These are phyloP conservation scores for Lasiodiplodia citricola DNA, from an alignment of 2,329 filamentous ascomycete species.

Conservation along the genomic window DNA sequence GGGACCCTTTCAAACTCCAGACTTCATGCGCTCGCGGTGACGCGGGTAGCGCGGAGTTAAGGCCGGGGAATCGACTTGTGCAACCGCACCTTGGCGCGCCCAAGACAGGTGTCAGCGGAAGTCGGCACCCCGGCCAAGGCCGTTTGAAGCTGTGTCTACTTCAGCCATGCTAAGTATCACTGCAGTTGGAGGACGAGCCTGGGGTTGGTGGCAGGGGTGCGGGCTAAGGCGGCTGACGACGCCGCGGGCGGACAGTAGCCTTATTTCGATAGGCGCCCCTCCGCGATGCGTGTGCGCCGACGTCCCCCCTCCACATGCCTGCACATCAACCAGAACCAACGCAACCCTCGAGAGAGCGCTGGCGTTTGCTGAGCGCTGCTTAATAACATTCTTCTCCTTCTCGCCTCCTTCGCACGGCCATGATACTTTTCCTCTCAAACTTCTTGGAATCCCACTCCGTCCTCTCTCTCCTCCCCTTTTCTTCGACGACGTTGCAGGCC, in stretches of 20 bases:
- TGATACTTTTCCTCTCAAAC: neutral
- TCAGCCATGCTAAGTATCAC: neutral
- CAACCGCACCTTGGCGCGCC: too few species aligned
- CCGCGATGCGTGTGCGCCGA: conserved; percentile 10
- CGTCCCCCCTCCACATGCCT: conserved; percentile 7
- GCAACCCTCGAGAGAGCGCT: neutral
- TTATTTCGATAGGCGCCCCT: conserved; percentile 23
- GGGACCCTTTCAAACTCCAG: neutral
- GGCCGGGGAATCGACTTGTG: too few species aligned
- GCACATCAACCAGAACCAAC: neutral
- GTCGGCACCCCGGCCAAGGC: neutral
- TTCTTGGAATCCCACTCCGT: neutral
- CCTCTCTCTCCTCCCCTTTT: neutral
- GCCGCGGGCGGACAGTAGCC: conserved; percentile 4
- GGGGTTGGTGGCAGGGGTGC: neutral
- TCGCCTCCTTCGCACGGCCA: neutral
- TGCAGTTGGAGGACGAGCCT: neutral
- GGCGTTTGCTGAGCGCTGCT: neutral
- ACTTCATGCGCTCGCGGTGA: neutral
- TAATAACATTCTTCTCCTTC: neutral
- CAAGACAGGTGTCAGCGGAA: neutral
- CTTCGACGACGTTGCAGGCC: neutral
- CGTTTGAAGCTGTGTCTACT: neutral
- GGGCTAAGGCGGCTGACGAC: conserved; percentile 10
- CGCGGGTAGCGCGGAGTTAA: too few species aligned